These are phyloP conservation scores for Lipomyces lipofer DNA, from an alignment of 805 yeast species.

Conservation along the genomic window DNA sequence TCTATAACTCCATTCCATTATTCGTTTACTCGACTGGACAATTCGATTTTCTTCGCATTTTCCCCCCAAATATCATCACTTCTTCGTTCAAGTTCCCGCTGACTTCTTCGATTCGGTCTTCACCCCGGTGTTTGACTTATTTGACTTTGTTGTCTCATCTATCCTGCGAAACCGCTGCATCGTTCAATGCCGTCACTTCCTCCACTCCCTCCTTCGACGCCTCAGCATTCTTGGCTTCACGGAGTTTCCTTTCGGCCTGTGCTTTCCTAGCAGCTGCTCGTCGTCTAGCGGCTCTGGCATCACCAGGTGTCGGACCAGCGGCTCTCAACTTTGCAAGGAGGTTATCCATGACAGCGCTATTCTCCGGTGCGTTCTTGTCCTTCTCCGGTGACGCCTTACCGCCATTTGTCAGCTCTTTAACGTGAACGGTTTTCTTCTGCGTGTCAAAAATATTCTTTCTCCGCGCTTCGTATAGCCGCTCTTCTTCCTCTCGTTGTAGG, in stretches of 20 bases:
- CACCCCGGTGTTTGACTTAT: too few relatives aligned
- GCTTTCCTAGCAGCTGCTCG: slow-evolving; percentile 44
- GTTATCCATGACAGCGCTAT: slow-evolving; percentile 72
- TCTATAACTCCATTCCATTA: too few relatives aligned
- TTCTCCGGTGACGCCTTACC: slow-evolving; percentile 20
- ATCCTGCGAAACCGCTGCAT: too few relatives aligned
- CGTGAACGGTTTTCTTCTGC: slow-evolving; percentile 41
- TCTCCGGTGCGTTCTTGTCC: slow-evolving; percentile 42
- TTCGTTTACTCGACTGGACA: too few relatives aligned
- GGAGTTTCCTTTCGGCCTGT: slow-evolving; percentile 3
- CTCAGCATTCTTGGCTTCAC: too few relatives aligned
- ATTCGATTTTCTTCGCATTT: too few relatives aligned
- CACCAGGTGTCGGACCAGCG: slow-evolving; percentile 68
- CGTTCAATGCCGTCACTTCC: too few relatives aligned
- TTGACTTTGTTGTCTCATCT: too few relatives aligned
- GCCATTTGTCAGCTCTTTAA: slow-evolving; percentile 29
- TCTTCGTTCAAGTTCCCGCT: too few relatives aligned
- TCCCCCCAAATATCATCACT: too few relatives aligned
- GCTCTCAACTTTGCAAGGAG: slow-evolving; percentile 83
- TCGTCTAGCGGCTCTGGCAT: slow-evolving; percentile 78
- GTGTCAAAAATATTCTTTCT: slow-evolving; percentile 64
- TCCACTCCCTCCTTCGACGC: too few relatives aligned
- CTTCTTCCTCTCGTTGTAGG: slow-evolving; percentile 77
- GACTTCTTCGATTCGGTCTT: too few relatives aligned
- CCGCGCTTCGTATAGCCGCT: slow-evolving; percentile 66